Conservation (phyloP, 441 rosid genomes). For the Cnidoscolus chayamansa region DNA sequence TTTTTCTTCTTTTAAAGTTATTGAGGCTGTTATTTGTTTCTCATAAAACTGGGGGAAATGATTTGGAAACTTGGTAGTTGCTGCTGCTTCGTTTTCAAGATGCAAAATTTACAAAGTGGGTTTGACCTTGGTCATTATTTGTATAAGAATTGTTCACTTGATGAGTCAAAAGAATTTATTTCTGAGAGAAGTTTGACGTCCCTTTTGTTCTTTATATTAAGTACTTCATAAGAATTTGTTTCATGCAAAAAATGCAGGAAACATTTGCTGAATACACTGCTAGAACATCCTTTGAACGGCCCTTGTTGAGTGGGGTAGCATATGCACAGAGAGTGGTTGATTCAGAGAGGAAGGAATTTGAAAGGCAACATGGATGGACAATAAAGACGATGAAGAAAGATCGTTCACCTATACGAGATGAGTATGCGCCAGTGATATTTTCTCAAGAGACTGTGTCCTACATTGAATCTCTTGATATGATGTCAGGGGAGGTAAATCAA, state of each 20-base stretch:
- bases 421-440: slow-evolving; percentile 94
- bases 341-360: slow-evolving; percentile 73
- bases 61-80: slow-evolving; percentile 9
- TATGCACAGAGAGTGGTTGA: slow-evolving; percentile 73
- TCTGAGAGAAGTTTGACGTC: background rate
- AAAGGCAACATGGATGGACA: slow-evolving; percentile 74
- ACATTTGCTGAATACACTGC: slow-evolving; percentile 96
- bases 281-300: slow-evolving; percentile 91
- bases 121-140: slow-evolving; percentile 1
- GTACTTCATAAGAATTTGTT: slow-evolving; percentile 4
- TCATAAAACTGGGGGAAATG: background rate
- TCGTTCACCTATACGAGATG: slow-evolving; percentile 80
- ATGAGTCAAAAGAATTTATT: background rate
- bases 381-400: slow-evolving; percentile 84
- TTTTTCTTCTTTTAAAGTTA: background rate
- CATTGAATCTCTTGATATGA: slow-evolving; percentile 91
- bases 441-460: slow-evolving; percentile 89
- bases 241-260: slow-evolving; percentile 46
- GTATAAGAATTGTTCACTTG: background rate
- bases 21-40: slow-evolving; percentile 1
- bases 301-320: slow-evolving; percentile 86
- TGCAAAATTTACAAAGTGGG: background rate
- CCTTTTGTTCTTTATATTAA: background rate
- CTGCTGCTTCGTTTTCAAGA: slow-evolving; percentile 7
- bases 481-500: slow-evolving; percentile 88